A percentile compares a stretch with the other conserved stretches of the same genome.
Conservation (phyloP, 345 rosid genomes). For the Turnera subulata region DNA sequence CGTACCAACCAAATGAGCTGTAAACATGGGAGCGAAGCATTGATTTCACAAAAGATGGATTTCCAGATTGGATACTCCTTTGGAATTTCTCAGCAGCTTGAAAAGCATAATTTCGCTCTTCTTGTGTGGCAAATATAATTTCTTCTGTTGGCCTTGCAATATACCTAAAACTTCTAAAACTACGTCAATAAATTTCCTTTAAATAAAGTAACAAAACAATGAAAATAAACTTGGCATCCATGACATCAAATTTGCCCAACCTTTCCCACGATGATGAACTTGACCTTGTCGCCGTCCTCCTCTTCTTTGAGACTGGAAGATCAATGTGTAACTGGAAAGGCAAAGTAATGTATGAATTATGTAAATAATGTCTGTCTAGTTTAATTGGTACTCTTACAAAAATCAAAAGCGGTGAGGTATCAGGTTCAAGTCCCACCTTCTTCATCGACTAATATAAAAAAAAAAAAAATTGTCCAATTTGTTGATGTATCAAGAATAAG, state of each 20-base stretch:
- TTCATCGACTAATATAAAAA: no score
- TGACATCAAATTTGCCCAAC: slow-evolving; percentile 16
- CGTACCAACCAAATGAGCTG: slow-evolving; percentile 74
- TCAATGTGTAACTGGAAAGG: slow-evolving; percentile 27
- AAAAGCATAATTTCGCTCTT: slow-evolving; percentile 35
- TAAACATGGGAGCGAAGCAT: slow-evolving; percentile 76
- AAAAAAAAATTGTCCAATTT: no score
- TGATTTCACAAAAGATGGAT: slow-evolving; percentile 56
- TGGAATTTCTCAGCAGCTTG: slow-evolving; percentile 46
- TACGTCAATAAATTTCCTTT: no score
- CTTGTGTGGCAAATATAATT: slow-evolving; percentile 38
- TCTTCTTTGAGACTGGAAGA: slow-evolving; percentile 17
- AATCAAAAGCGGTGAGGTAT: not conserved
- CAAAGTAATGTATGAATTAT: no score
- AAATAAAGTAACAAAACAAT: no score
- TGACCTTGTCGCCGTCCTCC: slow-evolving; percentile 26
- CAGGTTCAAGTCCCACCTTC: no score
- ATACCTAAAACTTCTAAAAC: slow-evolving; percentile 35
- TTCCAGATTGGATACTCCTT: slow-evolving; percentile 26
- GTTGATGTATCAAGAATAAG: not conserved
- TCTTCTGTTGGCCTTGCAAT: slow-evolving; percentile 46
- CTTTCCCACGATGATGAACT: slow-evolving; percentile 33
- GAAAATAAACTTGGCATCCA: no score
- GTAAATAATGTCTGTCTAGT: no score
- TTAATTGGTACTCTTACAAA: no score